Evolutionary conservation across 176 grass and related monocot genomes (phyloP).

Genomic region (Eragrostis curvula): DNA sequence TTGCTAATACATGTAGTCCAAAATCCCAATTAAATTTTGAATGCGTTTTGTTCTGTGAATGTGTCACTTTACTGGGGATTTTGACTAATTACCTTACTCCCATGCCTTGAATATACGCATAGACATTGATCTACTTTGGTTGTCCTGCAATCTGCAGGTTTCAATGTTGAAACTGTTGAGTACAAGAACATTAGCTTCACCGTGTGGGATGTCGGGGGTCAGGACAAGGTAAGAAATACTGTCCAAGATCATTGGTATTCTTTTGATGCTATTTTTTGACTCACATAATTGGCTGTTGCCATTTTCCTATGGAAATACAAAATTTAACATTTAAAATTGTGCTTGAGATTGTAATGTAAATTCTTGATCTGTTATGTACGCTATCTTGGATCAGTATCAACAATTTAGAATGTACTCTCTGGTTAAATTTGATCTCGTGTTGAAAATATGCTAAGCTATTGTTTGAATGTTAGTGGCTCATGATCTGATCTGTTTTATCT

Average conservation of each 20-base stretch:
- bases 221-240: constrained; percentile 53
- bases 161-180: constrained; percentile 68
- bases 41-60: not conserved
- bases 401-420: not conserved
- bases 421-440: not conserved
- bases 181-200: constrained; percentile 79
- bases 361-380: not conserved
- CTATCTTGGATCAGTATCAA: not conserved
- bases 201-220: constrained; percentile 69
- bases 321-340: too few relatives aligned
- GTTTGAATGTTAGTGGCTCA: not conserved
- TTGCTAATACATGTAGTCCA: not conserved
- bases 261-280: not conserved
- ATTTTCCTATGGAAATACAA: not conserved
- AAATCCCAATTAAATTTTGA: not conserved
- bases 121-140: not conserved
- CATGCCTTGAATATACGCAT: not conserved
- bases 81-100: not conserved
- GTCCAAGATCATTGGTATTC: not conserved
- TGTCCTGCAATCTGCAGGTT: constrained; percentile 43
- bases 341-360: not conserved
- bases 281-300: not conserved
- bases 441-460: not conserved
- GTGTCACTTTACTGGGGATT: not conserved
- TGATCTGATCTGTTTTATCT: not conserved